Evolutionary conservation across 805 yeast genomes (phyloP).

Genomic region (Yamadazyma sp.): DNA sequence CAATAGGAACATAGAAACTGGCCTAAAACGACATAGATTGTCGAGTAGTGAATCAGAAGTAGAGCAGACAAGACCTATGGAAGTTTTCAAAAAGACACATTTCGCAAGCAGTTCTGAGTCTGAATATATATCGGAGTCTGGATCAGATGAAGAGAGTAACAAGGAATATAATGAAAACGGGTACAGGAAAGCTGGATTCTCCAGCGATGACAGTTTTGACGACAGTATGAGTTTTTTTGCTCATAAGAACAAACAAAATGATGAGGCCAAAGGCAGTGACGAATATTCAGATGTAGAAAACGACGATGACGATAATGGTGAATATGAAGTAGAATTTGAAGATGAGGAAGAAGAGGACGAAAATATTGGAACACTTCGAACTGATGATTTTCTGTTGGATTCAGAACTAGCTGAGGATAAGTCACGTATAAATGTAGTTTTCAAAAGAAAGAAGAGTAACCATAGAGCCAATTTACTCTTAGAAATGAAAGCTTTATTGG

Average conservation of each 20-base stretch:
- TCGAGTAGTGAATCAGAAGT: too few relatives aligned
- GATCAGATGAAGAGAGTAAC: constrained; percentile 2
- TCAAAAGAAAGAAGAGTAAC: constrained; percentile 6
- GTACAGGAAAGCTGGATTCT: too few relatives aligned
- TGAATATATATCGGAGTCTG: constrained; percentile 4
- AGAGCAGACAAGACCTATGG: too few relatives aligned
- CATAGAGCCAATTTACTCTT: constrained; percentile 11
- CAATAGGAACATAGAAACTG: too few relatives aligned
- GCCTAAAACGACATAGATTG: too few relatives aligned
- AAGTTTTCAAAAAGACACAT: neutral
- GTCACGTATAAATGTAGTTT: constrained; percentile 6
- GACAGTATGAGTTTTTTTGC: constrained; percentile 1
- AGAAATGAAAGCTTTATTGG: constrained; percentile 16
- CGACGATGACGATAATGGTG: constrained; percentile 14
- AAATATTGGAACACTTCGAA: constrained; percentile 2
- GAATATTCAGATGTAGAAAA: neutral
- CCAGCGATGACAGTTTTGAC: constrained; percentile 1
- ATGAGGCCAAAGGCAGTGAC: neutral
- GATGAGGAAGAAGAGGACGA: constrained; percentile 12
- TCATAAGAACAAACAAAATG: neutral
- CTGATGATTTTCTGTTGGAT: neutral
- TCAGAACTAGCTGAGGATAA: too few relatives aligned
- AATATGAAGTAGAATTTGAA: constrained; percentile 16
- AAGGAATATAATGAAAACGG: neutral
- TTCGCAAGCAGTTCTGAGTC: constrained; percentile 8